A percentile compares a stretch with the other conserved stretches of the same genome.
These are phyloP conservation scores for Geosmithia morbida DNA, from an alignment of 2,329 filamentous ascomycete genomes.

Conservation along the genomic window DNA sequence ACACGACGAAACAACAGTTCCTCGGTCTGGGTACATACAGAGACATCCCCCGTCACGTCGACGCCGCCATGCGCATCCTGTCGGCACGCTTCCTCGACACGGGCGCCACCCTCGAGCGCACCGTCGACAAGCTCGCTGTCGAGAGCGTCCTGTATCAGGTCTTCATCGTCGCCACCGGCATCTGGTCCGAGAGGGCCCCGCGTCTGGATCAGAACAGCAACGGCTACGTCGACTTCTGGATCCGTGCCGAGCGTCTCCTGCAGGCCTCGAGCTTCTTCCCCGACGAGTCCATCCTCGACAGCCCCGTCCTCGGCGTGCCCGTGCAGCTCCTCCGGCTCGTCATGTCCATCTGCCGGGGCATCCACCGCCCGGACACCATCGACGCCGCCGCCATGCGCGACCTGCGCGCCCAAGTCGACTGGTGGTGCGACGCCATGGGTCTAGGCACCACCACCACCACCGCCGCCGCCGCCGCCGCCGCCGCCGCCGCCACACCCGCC, in stretches of 20 bases:
- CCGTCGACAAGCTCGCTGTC: constrained; percentile 9
- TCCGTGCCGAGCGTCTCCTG: constrained; percentile 5
- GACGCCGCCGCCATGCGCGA: background rate
- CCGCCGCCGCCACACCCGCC: no score
- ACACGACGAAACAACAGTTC: constrained; percentile 4
- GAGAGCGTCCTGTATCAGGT: constrained; percentile 11
- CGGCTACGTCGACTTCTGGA: constrained; percentile 8
- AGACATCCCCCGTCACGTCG: constrained; percentile 8
- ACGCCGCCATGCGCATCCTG: constrained; percentile 8
- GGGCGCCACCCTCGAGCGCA: constrained; percentile 1
- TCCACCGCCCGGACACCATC: background rate
- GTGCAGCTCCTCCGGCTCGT: constrained; percentile 6
- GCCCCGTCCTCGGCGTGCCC: constrained; percentile 10
- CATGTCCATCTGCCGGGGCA: constrained; percentile 2
- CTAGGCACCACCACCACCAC: background rate
- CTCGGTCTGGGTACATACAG: constrained; percentile 7
- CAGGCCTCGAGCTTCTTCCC: constrained; percentile 5
- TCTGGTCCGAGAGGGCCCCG: constrained; percentile 7
- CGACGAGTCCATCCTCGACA: constrained; percentile 5
- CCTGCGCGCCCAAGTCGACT: background rate
- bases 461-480: no score
- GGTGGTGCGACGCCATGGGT: background rate
- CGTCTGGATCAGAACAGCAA: background rate
- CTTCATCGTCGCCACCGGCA: constrained; percentile 7
- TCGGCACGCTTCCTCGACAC: constrained; percentile 5